A percentile compares a stretch with the other conserved stretches of the same genome.
These are phyloP conservation scores for Crucibulum laeve DNA, from an alignment of 768 basidiomycete genomes.

Conservation along the genomic window DNA sequence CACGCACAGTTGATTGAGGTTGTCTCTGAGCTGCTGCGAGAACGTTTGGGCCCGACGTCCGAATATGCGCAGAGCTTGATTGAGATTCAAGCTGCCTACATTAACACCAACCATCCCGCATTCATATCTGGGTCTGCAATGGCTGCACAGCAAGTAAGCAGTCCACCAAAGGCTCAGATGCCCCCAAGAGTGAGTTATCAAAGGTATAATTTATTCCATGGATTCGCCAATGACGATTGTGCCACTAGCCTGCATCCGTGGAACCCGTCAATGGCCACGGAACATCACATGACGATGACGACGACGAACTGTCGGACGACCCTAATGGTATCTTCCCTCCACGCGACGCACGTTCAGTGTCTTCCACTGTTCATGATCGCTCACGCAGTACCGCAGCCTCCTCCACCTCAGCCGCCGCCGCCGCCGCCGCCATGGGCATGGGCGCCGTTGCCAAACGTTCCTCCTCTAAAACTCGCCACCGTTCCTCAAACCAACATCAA, in stretches of 20 bases:
- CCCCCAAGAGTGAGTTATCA: conserved; percentile 49
- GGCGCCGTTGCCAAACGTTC: conserved; percentile 25
- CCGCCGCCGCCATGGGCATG: conserved; percentile 24
- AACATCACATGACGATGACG: conserved; percentile 46
- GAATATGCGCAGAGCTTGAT: conserved; percentile 97
- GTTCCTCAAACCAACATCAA: too few relatives aligned
- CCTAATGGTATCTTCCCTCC: conserved; percentile 41
- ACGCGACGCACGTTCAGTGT: conserved; percentile 65
- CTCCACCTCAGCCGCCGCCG: conserved; percentile 25
- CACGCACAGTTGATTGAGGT: conserved; percentile 94
- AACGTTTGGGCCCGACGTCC: conserved; percentile 93
- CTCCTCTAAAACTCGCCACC: conserved; percentile 27
- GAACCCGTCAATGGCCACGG: conserved; percentile 58
- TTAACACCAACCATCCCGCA: conserved; percentile 98
- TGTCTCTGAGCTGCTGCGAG: conserved; percentile 93
- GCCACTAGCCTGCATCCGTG: conserved; percentile 52
- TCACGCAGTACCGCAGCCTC: conserved; percentile 30
- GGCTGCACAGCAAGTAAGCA: conserved; percentile 45
- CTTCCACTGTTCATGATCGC: conserved; percentile 75
- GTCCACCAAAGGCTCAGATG: conserved; percentile 36
- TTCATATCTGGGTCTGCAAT: conserved; percentile 80
- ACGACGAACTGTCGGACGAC: conserved; percentile 61
- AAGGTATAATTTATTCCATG: conserved; percentile 3
- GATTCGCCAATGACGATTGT: conserved; percentile 12
- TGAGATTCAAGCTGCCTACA: conserved; percentile 96